Evolutionary conservation across 164 flowering plant species (phyloP).

Genomic region (Platanus orientalis): DNA sequence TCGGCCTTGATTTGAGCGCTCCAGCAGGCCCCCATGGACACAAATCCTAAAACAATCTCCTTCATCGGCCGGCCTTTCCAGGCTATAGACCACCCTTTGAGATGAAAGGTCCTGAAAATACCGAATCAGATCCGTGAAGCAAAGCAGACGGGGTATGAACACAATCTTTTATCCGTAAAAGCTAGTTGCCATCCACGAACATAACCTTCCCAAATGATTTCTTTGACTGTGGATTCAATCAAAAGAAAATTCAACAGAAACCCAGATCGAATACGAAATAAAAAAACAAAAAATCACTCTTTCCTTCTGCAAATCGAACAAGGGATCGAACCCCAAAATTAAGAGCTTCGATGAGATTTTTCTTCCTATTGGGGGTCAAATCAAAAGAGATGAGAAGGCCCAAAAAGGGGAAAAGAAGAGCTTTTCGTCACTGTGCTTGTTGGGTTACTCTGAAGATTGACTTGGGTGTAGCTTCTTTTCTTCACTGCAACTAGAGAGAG

Average conservation of each 20-base stretch:
- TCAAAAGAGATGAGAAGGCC: neutral
- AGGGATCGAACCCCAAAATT: neutral
- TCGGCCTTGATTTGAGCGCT: slow-evolving; percentile 65
- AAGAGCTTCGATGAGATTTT: neutral
- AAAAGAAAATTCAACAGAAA: neutral
- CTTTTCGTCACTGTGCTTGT: neutral
- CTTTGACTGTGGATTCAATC: slow-evolving; percentile 3
- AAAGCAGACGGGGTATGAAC: slow-evolving; percentile 3
- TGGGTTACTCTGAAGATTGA: neutral
- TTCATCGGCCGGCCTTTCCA: too few relatives aligned
- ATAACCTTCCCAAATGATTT: neutral
- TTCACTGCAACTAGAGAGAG: neutral
- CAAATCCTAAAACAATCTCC: neutral
- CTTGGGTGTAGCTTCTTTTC: neutral
- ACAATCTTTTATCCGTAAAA: neutral
- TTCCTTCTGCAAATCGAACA: neutral
- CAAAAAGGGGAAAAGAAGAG: neutral
- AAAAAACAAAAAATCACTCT: neutral
- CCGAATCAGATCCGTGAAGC: slow-evolving; percentile 3
- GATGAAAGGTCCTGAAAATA: neutral
- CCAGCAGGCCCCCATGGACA: slow-evolving; percentile 68
- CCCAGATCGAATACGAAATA: neutral
- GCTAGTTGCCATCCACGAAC: slow-evolving; percentile 9
- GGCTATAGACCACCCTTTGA: too few relatives aligned
- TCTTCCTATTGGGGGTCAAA: neutral